Evolutionary conservation across 257 asterid genomes (phyloP).

Genomic region (Solanum pimpinellifolium): DNA sequence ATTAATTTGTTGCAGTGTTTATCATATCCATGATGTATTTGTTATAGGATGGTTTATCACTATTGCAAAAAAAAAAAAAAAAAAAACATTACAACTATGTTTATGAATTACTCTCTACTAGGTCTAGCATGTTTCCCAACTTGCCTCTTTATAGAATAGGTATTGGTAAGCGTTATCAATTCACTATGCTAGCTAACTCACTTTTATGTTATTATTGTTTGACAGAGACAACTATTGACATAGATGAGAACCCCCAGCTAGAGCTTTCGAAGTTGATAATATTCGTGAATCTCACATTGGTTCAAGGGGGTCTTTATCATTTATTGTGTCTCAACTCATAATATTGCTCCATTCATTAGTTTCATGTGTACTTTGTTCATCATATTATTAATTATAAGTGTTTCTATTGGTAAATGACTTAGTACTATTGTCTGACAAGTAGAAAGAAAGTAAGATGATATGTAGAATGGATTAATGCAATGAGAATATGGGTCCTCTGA

Average conservation of each 20-base stretch:
- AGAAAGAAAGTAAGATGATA: neutral
- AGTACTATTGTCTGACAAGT: neutral
- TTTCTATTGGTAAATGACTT: neutral
- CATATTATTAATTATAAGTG: neutral
- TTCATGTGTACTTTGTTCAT: neutral
- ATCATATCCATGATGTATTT: too few relatives aligned
- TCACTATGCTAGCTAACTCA: neutral
- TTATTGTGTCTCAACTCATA: neutral
- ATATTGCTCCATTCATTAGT: neutral
- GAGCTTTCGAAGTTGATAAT: neutral
- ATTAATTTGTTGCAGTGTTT: neutral
- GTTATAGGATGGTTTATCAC: neutral
- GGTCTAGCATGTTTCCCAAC: neutral
- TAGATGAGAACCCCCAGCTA: neutral
- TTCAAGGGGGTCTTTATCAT: neutral
- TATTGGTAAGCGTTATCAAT: neutral
- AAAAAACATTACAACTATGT: neutral
- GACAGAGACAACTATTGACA: neutral
- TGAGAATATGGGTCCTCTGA: neutral
- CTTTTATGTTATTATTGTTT: neutral
- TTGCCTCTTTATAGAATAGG: neutral
- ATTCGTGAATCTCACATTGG: neutral
- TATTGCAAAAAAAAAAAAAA: neutral
- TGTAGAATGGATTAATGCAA: neutral
- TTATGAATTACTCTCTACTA: neutral